Percentiles rank a stretch among this genome's conserved stretches.
Evolutionary conservation across 345 rosid genomes (phyloP).

Genomic region (Gynandropsis gynandra): DNA sequence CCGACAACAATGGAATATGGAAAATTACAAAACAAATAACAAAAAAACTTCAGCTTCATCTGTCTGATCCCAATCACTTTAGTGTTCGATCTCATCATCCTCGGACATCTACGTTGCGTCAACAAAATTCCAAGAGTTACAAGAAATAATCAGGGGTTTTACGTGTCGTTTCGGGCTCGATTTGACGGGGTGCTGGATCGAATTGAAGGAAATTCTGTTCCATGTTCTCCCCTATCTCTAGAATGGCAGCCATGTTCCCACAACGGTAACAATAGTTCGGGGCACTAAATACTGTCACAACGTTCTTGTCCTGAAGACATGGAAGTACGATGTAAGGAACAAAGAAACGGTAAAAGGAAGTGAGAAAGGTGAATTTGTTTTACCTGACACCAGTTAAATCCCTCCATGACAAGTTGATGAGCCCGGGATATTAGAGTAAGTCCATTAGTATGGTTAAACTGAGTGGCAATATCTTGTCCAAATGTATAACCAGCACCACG

Average conservation of each 20-base stretch:
- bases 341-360: not conserved
- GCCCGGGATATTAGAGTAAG: conserved; percentile 84
- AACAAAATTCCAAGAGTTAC: conserved; percentile 50
- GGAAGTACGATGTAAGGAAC: not conserved
- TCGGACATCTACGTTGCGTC: no score
- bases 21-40: no score
- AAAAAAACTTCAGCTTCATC: no score
- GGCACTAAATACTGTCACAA: conserved; percentile 92
- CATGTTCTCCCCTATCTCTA: conserved; percentile 93
- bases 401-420: conserved; percentile 97
- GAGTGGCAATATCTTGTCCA: conserved; percentile 82
- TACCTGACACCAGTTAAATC: conserved; percentile 94
- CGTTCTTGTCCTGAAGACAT: conserved; percentile 66
- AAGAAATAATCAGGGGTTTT: conserved; percentile 98
- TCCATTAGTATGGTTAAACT: conserved; percentile 85
- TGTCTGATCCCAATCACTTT: no score
- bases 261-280: conserved; percentile 93
- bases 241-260: conserved; percentile 96
- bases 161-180: conserved; percentile 89
- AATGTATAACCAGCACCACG: conserved; percentile 97
- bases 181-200: conserved; percentile 90
- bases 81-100: no score
- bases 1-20: no score
- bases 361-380: not conserved
- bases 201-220: conserved; percentile 91